These are phyloP conservation scores for Chaetoceros muelleri DNA, from an alignment of 108 stramenopile species.

Conservation along the genomic window DNA sequence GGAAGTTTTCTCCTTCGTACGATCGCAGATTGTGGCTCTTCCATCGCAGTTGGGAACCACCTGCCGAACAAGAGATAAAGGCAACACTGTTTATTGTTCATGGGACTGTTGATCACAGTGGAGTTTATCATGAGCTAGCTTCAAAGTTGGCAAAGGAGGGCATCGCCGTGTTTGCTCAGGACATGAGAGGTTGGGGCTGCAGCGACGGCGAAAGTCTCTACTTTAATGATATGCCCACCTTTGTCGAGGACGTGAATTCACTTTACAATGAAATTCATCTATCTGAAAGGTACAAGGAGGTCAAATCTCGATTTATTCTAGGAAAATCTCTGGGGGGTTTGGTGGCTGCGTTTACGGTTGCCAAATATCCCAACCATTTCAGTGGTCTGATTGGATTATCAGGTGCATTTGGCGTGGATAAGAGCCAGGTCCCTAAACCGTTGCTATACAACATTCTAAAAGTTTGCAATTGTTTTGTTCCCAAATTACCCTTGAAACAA, in stretches of 20 bases:
- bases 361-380: slow-evolving; percentile 8
- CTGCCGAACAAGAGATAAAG: slow-evolving; percentile 2
- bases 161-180: slow-evolving; percentile 9
- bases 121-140: slow-evolving; percentile 11
- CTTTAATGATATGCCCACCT: slow-evolving; percentile 11
- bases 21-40: slow-evolving; percentile 10
- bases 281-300: slow-evolving; percentile 4
- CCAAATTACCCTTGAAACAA: slow-evolving; percentile 7
- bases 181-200: slow-evolving; percentile 12
- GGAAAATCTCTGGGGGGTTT: slow-evolving; percentile 9
- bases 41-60: slow-evolving; percentile 10
- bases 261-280: slow-evolving; percentile 11
- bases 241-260: slow-evolving; percentile 7
- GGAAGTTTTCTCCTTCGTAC: slow-evolving; percentile 4
- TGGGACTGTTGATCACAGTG: slow-evolving; percentile 15
- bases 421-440: neutral
- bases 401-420: slow-evolving; percentile 10
- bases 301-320: slow-evolving; percentile 8
- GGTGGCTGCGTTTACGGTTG: slow-evolving; percentile 4
- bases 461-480: slow-evolving; percentile 4
- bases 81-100: slow-evolving; percentile 10
- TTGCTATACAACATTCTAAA: slow-evolving; percentile 1
- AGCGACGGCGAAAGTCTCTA: slow-evolving; percentile 10
- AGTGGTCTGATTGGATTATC: slow-evolving; percentile 11
- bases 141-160: slow-evolving; percentile 4